Evolutionary conservation across 2,329 filamentous ascomycete genomes (phyloP), one percentile per base, ranked within the genome.

Genomic region (Apiospora arundinis): DNA sequence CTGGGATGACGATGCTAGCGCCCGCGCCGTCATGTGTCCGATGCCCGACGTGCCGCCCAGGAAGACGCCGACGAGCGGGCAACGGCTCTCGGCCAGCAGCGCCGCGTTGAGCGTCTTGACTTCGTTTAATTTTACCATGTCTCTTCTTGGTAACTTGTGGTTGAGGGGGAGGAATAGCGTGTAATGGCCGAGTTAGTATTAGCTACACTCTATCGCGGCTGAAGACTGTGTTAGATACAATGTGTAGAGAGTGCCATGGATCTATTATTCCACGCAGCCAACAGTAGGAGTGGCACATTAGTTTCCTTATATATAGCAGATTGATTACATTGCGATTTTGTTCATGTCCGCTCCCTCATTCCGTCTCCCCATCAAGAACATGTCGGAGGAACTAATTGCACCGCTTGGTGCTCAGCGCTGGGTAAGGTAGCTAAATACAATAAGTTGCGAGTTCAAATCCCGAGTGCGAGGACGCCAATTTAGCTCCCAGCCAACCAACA

Each of bases 21-120:
- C 45, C 9, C 46, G 70, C 37, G 63, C 67, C 16, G 48, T 56
- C 40, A 49, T 69, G 28, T 70, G 48, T 32, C 70, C 70, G 60
- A 71, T 71, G 46, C 67, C 68, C 6, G 70, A 60, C 25, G 70
- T 71, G 23, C 67, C 67, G 44, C 70, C 70, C 14, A 69, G 16
- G 25, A 70, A 69, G 32, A 70, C 68, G 56, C 37, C 68, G 1
- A 71, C 68, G n/a, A 70, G 56, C n/a, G 56, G 25, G 14, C 65
- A 45, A 11, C 23, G 44, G 52, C 16, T 37, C 23, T 60, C 52
- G 52, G 52, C 28, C 28, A 32, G 12, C 16, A 60, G 52, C 7
- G 52, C 52, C 6, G 28, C 52, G 28, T 60, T 60, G 52, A 60
- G 28, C 16, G 52, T 60, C 28, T 60, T 21, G 52, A 60, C 52